A percentile compares a stretch with the other conserved stretches of the same genome.
phyloP scores from a whole-genome alignment of 257 asterid genomes.

The Salvia rosmarinus region DNA sequence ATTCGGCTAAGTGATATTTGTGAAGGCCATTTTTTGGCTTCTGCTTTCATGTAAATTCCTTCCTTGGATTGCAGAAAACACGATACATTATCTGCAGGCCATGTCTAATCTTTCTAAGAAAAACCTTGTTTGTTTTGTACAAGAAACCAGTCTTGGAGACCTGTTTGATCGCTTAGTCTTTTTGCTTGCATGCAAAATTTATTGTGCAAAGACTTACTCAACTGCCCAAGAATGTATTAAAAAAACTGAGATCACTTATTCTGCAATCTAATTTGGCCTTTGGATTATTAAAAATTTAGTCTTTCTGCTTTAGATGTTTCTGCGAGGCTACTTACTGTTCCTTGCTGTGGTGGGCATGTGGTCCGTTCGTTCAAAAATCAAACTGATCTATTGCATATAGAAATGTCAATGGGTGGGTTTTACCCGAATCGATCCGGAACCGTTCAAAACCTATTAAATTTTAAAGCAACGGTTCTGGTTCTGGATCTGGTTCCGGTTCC shows the following conservation, averaged over 20 bases:
- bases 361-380: too few relatives aligned
- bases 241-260: background rate
- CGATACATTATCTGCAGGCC: background rate
- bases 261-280: slow-evolving; percentile 1
- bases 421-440: too few relatives aligned
- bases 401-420: too few relatives aligned
- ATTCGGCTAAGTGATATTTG: slow-evolving; percentile 3
- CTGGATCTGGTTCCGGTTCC: too few relatives aligned
- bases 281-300: background rate
- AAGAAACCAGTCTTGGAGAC: background rate
- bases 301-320: slow-evolving; percentile 6
- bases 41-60: background rate
- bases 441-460: too few relatives aligned
- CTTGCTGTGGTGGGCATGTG: too few relatives aligned
- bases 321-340: too few relatives aligned
- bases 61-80: slow-evolving; percentile 15
- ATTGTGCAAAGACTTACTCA: background rate
- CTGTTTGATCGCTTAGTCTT: background rate
- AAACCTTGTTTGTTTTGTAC: slow-evolving; percentile 1
- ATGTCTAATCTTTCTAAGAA: slow-evolving; percentile 13
- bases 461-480: too few relatives aligned
- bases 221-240: too few relatives aligned
- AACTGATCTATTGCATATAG: too few relatives aligned
- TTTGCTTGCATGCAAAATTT: background rate
- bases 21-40: slow-evolving; percentile 11